These are phyloP conservation scores for Annulohypoxylon bovei DNA, from an alignment of 495 filamentous ascomycete genomes.

Conservation along the genomic window DNA sequence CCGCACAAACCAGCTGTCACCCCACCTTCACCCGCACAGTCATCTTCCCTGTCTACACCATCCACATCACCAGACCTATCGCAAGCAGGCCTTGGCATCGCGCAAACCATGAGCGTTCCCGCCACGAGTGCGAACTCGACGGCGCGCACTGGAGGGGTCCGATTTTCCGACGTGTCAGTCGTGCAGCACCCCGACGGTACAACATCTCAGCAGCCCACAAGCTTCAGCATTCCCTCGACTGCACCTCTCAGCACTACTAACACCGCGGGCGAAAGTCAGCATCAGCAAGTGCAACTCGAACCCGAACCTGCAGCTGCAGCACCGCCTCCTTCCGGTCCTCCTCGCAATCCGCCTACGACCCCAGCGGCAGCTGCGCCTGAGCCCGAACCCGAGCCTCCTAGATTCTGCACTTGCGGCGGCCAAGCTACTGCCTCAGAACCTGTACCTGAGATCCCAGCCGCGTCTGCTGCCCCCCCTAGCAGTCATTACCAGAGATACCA, in stretches of 20 bases:
- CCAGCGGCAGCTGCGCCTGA: constrained; percentile 13
- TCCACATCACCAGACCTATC: background rate
- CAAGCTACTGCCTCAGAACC: background rate
- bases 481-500: background rate
- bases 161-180: background rate
- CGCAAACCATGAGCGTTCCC: background rate
- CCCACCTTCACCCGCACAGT: background rate
- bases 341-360: constrained; percentile 4
- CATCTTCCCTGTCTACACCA: background rate
- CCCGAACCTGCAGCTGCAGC: background rate
- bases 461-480: background rate
- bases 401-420: background rate
- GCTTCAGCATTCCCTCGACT: too few species aligned
- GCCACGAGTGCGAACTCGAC: background rate
- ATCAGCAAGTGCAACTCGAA: background rate
- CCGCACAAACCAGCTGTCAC: background rate
- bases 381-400: constrained; percentile 4
- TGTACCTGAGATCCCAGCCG: background rate
- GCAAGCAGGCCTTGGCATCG: background rate
- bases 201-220: constrained; percentile 4
- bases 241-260: background rate
- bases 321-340: constrained; percentile 21
- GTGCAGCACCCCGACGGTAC: constrained; percentile 12
- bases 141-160: background rate
- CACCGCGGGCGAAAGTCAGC: background rate